A percentile compares a stretch with the other conserved stretches of the same genome.
These are phyloP conservation scores for Aspergillus ochraceus DNA, from an alignment of 2,329 filamentous ascomycete species.

Conservation along the genomic window DNA sequence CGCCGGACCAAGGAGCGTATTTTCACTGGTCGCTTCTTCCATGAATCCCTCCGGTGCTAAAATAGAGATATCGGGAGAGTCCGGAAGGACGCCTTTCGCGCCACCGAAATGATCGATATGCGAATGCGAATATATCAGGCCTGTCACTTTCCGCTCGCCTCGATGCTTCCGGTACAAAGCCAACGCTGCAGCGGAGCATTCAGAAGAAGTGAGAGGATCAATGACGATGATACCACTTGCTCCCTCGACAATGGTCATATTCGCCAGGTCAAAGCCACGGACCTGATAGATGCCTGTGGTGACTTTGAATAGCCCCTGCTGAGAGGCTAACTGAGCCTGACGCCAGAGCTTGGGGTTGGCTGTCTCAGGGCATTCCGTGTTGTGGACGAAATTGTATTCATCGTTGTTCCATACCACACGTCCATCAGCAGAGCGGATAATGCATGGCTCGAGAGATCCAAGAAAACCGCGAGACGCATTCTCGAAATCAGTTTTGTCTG, in stretches of 20 bases:
- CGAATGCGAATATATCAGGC: conserved; percentile 44
- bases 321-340: conserved; percentile 32
- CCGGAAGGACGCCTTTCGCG: conserved; percentile 15
- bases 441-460: conserved; percentile 14
- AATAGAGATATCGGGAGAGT: conserved; percentile 16
- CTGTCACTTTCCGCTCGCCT: conserved; percentile 26
- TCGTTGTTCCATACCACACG: conserved; percentile 35
- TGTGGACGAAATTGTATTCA: conserved; percentile 30
- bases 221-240: conserved; percentile 40
- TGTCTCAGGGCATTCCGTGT: conserved; percentile 22
- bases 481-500: conserved; percentile 17
- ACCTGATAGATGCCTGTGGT: conserved; percentile 41
- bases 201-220: conserved; percentile 39
- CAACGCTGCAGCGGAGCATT: conserved; percentile 36
- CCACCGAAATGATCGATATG: conserved; percentile 44
- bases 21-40: conserved; percentile 41
- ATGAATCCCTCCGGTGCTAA: conserved; percentile 43
- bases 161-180: conserved; percentile 33
- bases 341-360: conserved; percentile 38
- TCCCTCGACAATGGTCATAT: conserved; percentile 44
- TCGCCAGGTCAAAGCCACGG: conserved; percentile 42
- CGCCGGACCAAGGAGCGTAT: conserved; percentile 39
- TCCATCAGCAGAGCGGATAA: conserved; percentile 24
- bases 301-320: conserved; percentile 40
- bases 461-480: conserved; percentile 24